Percentiles rank a stretch among this genome's conserved stretches.
phyloP scores from a whole-genome alignment of 176 grass and related monocot species.

The Oryza glumipatula region DNA sequence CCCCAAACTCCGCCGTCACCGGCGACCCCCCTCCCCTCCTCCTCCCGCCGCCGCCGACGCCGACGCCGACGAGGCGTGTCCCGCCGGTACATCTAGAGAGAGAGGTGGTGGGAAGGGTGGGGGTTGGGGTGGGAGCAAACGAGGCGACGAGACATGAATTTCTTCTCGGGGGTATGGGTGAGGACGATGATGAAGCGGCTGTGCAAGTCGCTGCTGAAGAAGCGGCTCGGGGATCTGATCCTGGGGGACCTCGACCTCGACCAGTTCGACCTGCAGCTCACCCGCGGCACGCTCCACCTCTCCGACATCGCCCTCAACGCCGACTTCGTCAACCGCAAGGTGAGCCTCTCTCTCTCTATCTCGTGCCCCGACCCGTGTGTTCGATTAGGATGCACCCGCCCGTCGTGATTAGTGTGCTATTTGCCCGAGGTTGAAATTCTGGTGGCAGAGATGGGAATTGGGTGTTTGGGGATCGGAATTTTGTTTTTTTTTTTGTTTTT shows the following conservation, averaged over 20 bases:
- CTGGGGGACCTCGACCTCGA: constrained; percentile 93
- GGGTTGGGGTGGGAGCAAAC: not conserved
- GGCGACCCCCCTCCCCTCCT: not conserved
- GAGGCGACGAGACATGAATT: constrained; percentile 34
- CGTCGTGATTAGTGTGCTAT: not conserved
- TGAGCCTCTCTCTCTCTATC: not conserved
- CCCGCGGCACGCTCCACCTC: constrained; percentile 64
- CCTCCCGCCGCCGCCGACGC: not conserved
- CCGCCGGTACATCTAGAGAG: not conserved
- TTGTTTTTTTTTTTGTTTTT: too few species aligned
- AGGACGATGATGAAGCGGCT: constrained; percentile 73
- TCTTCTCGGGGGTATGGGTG: constrained; percentile 50
- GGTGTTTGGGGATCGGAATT: not conserved
- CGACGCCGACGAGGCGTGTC: not conserved
- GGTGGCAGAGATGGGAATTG: not conserved
- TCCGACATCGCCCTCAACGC: constrained; percentile 90
- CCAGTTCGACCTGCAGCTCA: constrained; percentile 92
- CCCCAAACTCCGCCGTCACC: not conserved
- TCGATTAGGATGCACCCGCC: not conserved
- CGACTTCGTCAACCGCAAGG: constrained; percentile 87
- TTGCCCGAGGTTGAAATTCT: not conserved
- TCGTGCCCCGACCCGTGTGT: not conserved
- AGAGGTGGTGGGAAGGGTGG: not conserved
- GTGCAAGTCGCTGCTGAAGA: constrained; percentile 93
- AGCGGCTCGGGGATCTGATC: constrained; percentile 88